phyloP scores from a whole-genome alignment of 1,284 basidiomycete genomes.

The Rhodotorula sp. region DNA sequence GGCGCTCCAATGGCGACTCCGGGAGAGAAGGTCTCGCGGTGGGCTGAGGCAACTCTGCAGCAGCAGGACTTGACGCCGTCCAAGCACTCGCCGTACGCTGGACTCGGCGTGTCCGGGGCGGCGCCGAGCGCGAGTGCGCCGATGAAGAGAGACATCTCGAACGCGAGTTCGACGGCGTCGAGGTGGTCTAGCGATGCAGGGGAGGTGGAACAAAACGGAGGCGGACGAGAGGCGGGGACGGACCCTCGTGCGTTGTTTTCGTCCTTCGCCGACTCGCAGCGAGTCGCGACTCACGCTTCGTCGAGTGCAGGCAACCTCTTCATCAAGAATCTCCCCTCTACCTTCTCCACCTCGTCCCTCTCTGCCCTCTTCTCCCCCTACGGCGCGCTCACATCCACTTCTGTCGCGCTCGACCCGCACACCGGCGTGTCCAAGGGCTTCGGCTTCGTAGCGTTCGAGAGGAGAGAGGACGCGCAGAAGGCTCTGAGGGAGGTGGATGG shows the following conservation, averaged over 20 bases:
- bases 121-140: background rate
- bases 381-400: constrained; percentile 61
- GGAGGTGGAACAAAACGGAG: background rate
- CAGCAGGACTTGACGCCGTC: background rate
- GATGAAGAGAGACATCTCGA: background rate
- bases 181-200: background rate
- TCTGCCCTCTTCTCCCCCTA: constrained; percentile 65
- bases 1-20: background rate
- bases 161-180: background rate
- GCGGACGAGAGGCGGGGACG: background rate
- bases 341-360: constrained; percentile 77
- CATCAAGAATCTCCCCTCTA: constrained; percentile 73
- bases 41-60: background rate
- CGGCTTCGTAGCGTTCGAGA: constrained; percentile 80
- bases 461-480: constrained; percentile 57
- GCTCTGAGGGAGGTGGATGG: constrained; percentile 81
- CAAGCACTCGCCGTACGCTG: background rate
- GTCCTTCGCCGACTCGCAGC: background rate
- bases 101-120: background rate
- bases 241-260: constrained; percentile 14
- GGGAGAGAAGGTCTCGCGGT: background rate
- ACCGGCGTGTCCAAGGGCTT: constrained; percentile 80
- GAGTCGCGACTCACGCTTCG: background rate
- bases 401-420: constrained; percentile 84
- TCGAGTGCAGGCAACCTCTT: constrained; percentile 25